Percentiles rank a stretch among this genome's conserved stretches.
phyloP scores from a whole-genome alignment of 208 protist genomes.

The Trypanosoma lewisi region DNA sequence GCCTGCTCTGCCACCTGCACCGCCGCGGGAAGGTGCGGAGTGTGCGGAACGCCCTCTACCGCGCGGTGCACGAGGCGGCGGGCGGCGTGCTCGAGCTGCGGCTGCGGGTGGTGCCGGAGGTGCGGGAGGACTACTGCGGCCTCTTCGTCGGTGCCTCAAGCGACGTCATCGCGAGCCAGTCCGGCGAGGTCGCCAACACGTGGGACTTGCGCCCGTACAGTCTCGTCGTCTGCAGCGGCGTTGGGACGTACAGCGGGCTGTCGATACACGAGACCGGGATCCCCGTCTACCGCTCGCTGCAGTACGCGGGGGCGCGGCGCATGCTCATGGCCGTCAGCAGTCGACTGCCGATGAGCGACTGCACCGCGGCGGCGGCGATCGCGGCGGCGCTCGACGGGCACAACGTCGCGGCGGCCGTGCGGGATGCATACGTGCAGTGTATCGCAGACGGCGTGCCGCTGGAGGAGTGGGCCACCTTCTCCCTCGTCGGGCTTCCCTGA shows the following conservation, averaged over 20 bases:
- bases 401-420: slow-evolving; percentile 9
- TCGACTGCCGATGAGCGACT: slow-evolving; percentile 13
- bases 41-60: slow-evolving; percentile 43
- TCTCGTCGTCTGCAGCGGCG: slow-evolving; percentile 39
- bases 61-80: slow-evolving; percentile 37
- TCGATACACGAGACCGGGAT: slow-evolving; percentile 64
- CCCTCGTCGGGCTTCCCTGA: slow-evolving; percentile 31
- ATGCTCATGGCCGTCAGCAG: slow-evolving; percentile 43
- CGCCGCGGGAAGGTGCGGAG: slow-evolving; percentile 23
- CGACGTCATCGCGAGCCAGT: slow-evolving; percentile 27
- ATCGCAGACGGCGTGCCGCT: slow-evolving; percentile 24
- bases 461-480: slow-evolving; percentile 33
- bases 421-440: slow-evolving; percentile 13
- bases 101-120: slow-evolving; percentile 42
- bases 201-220: slow-evolving; percentile 42
- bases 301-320: slow-evolving; percentile 48
- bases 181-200: slow-evolving; percentile 36
- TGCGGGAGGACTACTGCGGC: slow-evolving; percentile 56
- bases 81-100: slow-evolving; percentile 39
- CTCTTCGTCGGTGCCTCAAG: slow-evolving; percentile 23
- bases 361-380: slow-evolving; percentile 17
- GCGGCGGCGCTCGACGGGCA: slow-evolving; percentile 11
- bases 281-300: slow-evolving; percentile 53
- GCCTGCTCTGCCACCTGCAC: slow-evolving; percentile 17
- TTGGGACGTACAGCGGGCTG: slow-evolving; percentile 45